Evolutionary conservation across 768 basidiomycete genomes (phyloP), one percentile per base, ranked within the genome.

Genomic region (Pisolithus sp.): DNA sequence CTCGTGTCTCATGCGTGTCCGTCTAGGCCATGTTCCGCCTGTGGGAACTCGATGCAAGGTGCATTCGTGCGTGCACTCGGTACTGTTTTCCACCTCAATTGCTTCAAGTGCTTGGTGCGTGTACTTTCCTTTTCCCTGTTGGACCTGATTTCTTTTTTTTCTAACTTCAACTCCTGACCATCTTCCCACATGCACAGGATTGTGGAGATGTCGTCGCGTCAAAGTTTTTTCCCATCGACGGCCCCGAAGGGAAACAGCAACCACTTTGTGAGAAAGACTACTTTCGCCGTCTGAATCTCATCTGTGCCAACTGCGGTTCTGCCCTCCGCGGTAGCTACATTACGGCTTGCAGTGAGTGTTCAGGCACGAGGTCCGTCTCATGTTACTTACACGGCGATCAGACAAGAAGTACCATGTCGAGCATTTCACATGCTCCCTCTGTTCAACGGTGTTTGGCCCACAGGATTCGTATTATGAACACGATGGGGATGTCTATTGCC

Each of bases 391-490:
- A 53, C 51, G 51, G 43, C 17, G 50, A 46, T 5, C 69, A 97
- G 94, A 88, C 75, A 92, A 93, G 77, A 99, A 99, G 71, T 99
- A 85, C 71, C 95, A 99, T 68, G 94, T 98, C 59, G 96, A 99
- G 72, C 96, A 98, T 68, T 99, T 99, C 68, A 96, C 94, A 45
- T 99, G 96, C 73, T 95, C 93, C 5, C 83, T 94, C 52, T 98
- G 96, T 71, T 80, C 95, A 45, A 94, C 89, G 13, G 79, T 97
- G 38, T 98, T 99, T 63, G 96, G 96, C 6, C 93, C 95, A 4
- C 91, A 95, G 64, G 96, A 98, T 71, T 96, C 93, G 48, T 99
- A 99, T 72, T 99, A 99, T 67, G 96, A 99, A 68, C 96, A 98
- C 65, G 89, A 91, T 57, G 89, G 88, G n/a, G 85, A 93, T 63